Evolutionary conservation across 345 rosid species (phyloP).

Genomic region (Brassica nigra): DNA sequence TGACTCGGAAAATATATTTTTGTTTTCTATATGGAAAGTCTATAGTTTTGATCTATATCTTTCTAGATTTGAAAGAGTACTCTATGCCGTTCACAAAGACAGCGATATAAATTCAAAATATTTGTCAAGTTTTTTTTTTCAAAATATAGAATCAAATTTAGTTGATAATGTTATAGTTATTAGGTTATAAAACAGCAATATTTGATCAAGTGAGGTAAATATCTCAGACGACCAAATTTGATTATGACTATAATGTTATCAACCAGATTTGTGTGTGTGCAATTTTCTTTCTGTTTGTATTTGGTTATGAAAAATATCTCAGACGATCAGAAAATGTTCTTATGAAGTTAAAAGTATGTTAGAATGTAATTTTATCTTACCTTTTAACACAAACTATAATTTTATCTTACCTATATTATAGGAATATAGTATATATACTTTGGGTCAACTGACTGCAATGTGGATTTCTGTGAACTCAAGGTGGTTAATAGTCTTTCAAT

Average conservation of each 20-base stretch:
- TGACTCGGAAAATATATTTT: background rate
- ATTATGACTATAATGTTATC: no score
- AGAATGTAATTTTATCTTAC: no score
- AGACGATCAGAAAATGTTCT: background rate
- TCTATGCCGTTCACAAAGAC: background rate
- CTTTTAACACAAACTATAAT: no score
- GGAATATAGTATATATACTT: no score
- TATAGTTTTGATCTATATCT: background rate
- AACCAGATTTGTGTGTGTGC: no score
- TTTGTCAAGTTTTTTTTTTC: background rate
- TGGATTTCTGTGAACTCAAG: background rate
- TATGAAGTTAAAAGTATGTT: no score
- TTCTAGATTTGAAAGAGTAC: background rate
- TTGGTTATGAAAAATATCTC: background rate
- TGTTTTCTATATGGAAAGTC: background rate
- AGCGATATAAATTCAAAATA: no score
- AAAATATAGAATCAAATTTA: no score
- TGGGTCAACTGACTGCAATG: background rate
- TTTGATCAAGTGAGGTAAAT: background rate
- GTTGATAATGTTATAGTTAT: background rate
- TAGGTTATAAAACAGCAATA: background rate
- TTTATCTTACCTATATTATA: no score
- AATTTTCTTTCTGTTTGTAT: no score
- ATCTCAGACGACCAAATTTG: no score
- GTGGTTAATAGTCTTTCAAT: background rate